These are phyloP conservation scores for Paulownia fortunei DNA, from an alignment of 257 asterid genomes.

Conservation along the genomic window DNA sequence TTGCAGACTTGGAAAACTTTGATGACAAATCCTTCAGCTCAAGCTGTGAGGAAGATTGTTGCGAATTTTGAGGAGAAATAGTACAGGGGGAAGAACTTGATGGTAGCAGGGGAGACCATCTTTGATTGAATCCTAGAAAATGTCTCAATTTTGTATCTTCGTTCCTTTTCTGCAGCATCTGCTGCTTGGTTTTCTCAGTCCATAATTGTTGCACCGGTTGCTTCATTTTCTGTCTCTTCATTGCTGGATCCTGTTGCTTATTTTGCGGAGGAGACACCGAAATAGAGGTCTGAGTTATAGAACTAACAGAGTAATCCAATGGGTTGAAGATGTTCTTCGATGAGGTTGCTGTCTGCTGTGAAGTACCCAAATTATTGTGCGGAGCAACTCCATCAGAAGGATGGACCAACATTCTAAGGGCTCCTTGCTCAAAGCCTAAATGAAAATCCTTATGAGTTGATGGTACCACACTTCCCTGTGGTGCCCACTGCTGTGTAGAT, in stretches of 20 bases:
- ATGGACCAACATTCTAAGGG: constrained; percentile 33
- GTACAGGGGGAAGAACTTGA: constrained; percentile 29
- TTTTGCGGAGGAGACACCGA: constrained; percentile 26
- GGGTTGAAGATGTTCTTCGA: constrained; percentile 30
- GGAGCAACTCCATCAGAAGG: constrained; percentile 27
- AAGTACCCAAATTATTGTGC: constrained; percentile 21
- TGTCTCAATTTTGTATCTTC: constrained; percentile 34
- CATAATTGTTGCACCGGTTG: constrained; percentile 37
- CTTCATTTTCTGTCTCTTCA: constrained; percentile 38
- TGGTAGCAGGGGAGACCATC: constrained; percentile 25
- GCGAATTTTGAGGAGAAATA: constrained; percentile 47
- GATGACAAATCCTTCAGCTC: constrained; percentile 45
- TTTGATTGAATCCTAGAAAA: constrained; percentile 32
- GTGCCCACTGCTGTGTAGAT: constrained; percentile 30
- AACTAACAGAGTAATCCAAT: constrained; percentile 31
- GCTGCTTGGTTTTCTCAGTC: constrained; percentile 38
- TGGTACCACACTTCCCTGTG: constrained; percentile 25
- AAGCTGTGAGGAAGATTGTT: constrained; percentile 38
- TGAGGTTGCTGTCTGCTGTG: constrained; percentile 26
- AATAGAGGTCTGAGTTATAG: constrained; percentile 14
- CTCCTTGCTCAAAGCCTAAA: constrained; percentile 31
- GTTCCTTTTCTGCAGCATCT: constrained; percentile 40
- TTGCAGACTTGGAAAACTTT: constrained; percentile 32
- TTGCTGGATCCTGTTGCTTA: constrained; percentile 32
- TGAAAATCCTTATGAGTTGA: constrained; percentile 27